Percentiles rank a stretch among this genome's conserved stretches.
These are phyloP conservation scores for Capsicum rhomboideum DNA, from an alignment of 257 asterid genomes.

Conservation along the genomic window DNA sequence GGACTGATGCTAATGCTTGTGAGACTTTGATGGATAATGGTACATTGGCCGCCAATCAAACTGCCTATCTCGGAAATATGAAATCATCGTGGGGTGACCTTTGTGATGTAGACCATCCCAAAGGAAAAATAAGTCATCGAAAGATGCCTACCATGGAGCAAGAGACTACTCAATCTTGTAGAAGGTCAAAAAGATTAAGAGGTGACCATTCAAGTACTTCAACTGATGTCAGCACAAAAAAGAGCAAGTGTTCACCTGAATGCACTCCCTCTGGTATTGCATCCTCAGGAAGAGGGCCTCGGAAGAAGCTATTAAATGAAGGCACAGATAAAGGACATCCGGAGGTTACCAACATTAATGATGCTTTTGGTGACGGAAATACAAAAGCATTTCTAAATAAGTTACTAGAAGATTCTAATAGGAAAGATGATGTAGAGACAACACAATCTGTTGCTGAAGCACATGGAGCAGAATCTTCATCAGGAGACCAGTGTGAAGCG, in stretches of 20 bases:
- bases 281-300: not conserved
- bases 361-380: slow-evolving; percentile 11
- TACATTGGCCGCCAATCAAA: slow-evolving; percentile 16
- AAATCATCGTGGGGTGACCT: slow-evolving; percentile 11
- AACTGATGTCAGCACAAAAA: not conserved
- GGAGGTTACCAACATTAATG: slow-evolving; percentile 7
- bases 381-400: slow-evolving; percentile 3
- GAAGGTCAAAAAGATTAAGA: slow-evolving; percentile 30
- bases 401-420: slow-evolving; percentile 14
- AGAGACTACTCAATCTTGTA: slow-evolving; percentile 14
- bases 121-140: slow-evolving; percentile 22
- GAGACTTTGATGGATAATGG: slow-evolving; percentile 5
- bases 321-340: slow-evolving; percentile 2
- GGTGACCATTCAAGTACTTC: slow-evolving; percentile 8
- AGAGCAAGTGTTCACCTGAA: slow-evolving; percentile 6
- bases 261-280: not conserved
- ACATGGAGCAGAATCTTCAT: slow-evolving; percentile 32
- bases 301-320: not conserved
- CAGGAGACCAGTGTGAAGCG: slow-evolving; percentile 19
- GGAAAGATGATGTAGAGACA: slow-evolving; percentile 12
- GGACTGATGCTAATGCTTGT: slow-evolving; percentile 6
- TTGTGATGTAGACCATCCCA: slow-evolving; percentile 15
- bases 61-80: slow-evolving; percentile 24
- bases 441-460: slow-evolving; percentile 14
- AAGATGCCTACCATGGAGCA: slow-evolving; percentile 13